Percentiles rank a stretch among this genome's conserved stretches.
Evolutionary conservation across 2,329 filamentous ascomycete species (phyloP).

Genomic region (Septoria linicola): DNA sequence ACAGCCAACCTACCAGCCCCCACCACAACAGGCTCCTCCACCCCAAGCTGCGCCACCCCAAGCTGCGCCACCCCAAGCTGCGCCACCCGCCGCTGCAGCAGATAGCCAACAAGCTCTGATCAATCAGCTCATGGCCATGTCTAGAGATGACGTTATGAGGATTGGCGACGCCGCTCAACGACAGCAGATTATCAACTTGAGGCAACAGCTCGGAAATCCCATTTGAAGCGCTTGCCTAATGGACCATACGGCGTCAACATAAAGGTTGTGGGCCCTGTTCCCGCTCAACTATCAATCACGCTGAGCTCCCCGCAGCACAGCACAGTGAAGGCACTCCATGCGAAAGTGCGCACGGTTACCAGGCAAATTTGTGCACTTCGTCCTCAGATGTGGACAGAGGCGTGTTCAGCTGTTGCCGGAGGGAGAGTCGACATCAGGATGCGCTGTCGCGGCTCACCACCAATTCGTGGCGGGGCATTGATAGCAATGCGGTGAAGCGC

Average conservation of each 20-base stretch:
- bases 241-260: too few species aligned
- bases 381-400: too few species aligned
- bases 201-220: constrained; percentile 56
- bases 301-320: too few species aligned
- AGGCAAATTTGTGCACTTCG: too few species aligned
- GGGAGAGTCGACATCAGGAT: not conserved
- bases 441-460: too few species aligned
- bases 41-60: constrained; percentile 48
- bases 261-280: not conserved
- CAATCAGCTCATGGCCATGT: constrained; percentile 76
- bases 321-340: too few species aligned
- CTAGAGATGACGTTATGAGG: constrained; percentile 75
- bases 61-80: not conserved
- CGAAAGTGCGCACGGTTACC: too few species aligned
- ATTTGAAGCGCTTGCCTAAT: too few species aligned
- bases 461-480: too few species aligned
- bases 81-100: constrained; percentile 29
- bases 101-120: constrained; percentile 65
- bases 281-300: not conserved
- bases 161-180: constrained; percentile 63
- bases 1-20: constrained; percentile 38
- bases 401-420: too few species aligned
- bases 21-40: constrained; percentile 45
- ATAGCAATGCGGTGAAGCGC: not conserved
- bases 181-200: constrained; percentile 74